Evolutionary conservation across 108 stramenopile species (phyloP), one percentile per base, ranked within the genome.

Genomic region (Cyclotella cryptica): DNA sequence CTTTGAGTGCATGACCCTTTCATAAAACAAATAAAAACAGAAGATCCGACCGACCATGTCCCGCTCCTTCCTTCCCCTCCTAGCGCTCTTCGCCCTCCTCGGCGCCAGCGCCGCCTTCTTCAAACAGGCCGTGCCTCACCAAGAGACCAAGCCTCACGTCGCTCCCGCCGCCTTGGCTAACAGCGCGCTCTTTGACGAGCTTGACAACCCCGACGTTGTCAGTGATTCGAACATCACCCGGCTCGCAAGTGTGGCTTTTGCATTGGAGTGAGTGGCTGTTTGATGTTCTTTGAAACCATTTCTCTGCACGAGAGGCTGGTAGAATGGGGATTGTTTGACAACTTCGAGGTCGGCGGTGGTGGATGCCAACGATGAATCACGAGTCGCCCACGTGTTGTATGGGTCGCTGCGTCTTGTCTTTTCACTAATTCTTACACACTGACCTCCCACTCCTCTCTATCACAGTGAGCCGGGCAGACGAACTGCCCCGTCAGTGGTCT

Each of bases 181-280:
- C 43, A 57, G 59, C 42, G 49, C 22, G 30, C n/a, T n/a, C n/a
- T n/a, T n/a, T n/a, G n/a, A n/a, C n/a, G n/a, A n/a, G n/a, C n/a
- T n/a, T n/a, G n/a, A n/a, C n/a, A n/a, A n/a, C n/a, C n/a, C n/a
- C n/a, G n/a, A n/a, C n/a, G n/a, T n/a, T n/a, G n/a, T n/a, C n/a
- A n/a, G n/a, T n/a, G n/a, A n/a, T n/a, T n/a, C n/a, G n/a, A n/a
- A n/a, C n/a, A n/a, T n/a, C n/a, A 54, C 78, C 44, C 89, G 27
- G 77, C 88, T 26, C 84, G 89, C 81, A 90, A 90, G 79, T 90
- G 89, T 60, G 89, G 89, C 26, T 90, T 90, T 88, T 90, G 89
- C 88, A 90, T 90, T 62, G 89, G 89, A 85, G 86, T 87, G 67
- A 88, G 87, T 82, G 2, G 35, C 29, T 60, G 45, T 68, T 13